Percentiles rank a stretch among this genome's conserved stretches.
Evolutionary conservation across 2,329 filamentous ascomycete species (phyloP).

Genomic region (Neophaeococcomyces mojaviensis): DNA sequence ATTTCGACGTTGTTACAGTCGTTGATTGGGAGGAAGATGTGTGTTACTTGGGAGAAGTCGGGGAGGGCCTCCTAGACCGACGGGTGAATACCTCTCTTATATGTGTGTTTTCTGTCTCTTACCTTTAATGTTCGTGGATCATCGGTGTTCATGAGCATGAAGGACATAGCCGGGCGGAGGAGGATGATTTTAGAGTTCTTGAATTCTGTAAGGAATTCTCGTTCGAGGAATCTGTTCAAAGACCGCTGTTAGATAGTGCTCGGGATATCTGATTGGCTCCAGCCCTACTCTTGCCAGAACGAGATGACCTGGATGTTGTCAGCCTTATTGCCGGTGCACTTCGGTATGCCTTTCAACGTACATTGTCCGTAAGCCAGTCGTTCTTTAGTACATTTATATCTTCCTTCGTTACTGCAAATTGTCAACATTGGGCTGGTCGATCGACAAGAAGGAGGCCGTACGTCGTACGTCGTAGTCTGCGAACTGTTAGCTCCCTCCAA

Average conservation of each 20-base stretch:
- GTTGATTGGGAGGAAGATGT: slow-evolving; percentile 94
- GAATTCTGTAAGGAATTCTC: slow-evolving; percentile 72
- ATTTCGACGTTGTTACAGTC: slow-evolving; percentile 68
- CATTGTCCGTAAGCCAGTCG: slow-evolving; percentile 97
- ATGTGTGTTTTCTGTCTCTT: slow-evolving; percentile 28
- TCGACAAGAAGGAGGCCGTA: slow-evolving; percentile 34
- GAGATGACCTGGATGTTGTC: slow-evolving; percentile 63
- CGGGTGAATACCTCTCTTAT: slow-evolving; percentile 38
- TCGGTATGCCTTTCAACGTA: slow-evolving; percentile 36
- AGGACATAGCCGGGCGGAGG: slow-evolving; percentile 85
- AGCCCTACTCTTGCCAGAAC: slow-evolving; percentile 87
- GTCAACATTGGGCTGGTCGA: slow-evolving; percentile 9
- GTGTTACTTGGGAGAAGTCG: slow-evolving; percentile 70
- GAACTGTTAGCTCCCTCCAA: background rate
- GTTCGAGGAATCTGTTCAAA: slow-evolving; percentile 64
- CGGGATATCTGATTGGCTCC: background rate
- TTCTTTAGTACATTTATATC: slow-evolving; percentile 81
- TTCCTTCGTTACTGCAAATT: slow-evolving; percentile 65
- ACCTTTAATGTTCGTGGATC: slow-evolving; percentile 47
- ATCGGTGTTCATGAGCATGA: slow-evolving; percentile 71
- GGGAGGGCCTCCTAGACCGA: slow-evolving; percentile 62
- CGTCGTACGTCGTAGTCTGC: slow-evolving; percentile 58
- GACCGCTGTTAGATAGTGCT: background rate
- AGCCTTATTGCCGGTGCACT: slow-evolving; percentile 1
- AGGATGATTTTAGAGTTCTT: slow-evolving; percentile 81